Conservation (phyloP, 2,329 filamentous ascomycete genomes). For the Zasmidium angulare region DNA sequence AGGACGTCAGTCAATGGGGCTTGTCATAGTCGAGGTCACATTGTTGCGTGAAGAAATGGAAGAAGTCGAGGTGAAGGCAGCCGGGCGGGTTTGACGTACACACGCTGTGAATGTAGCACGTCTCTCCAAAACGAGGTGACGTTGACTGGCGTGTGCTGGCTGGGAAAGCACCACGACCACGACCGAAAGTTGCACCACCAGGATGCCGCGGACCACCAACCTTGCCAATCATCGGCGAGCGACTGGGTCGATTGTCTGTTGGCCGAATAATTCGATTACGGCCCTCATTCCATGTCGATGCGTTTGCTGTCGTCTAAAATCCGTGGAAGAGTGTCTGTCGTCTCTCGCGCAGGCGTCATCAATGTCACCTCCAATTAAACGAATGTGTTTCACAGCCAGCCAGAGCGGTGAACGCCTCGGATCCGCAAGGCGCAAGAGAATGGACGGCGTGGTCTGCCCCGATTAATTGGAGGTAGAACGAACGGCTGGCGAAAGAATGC, state of each 20-base stretch:
- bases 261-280: neutral
- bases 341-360: neutral
- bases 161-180: neutral
- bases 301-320: slow-evolving; percentile 1
- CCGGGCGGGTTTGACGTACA: neutral
- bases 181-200: neutral
- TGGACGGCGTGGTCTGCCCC: neutral
- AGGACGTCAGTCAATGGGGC: neutral
- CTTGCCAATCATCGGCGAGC: neutral
- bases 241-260: neutral
- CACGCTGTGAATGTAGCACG: neutral
- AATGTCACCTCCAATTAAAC: slow-evolving; percentile 15
- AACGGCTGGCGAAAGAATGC: slow-evolving; percentile 11
- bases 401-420: slow-evolving; percentile 14
- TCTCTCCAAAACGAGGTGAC: neutral
- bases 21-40: neutral
- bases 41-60: neutral
- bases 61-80: neutral
- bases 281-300: neutral
- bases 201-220: neutral
- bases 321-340: neutral
- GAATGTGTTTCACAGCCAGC: slow-evolving; percentile 16
- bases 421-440: neutral
- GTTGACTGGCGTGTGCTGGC: neutral
- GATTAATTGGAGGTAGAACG: neutral